Conservation (phyloP, 2,329 filamentous ascomycete species). For the Claviceps cyperi region DNA sequence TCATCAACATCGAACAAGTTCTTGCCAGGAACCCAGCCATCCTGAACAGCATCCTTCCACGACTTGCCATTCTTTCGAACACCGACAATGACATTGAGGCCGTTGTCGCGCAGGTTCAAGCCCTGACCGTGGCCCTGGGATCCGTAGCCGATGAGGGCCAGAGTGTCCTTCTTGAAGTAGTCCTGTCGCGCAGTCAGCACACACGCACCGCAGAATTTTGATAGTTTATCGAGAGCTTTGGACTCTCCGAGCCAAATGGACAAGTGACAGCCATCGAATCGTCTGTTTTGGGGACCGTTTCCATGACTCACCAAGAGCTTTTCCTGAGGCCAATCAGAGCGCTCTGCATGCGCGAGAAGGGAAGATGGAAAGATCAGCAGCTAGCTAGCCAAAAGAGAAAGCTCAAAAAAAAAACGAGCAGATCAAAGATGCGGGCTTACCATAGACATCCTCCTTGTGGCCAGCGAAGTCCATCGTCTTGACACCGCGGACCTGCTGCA, state of each 20-base stretch:
- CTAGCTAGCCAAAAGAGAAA: constrained; percentile 4
- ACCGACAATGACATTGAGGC: constrained; percentile 96
- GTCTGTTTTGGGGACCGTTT: background rate
- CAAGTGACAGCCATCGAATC: background rate
- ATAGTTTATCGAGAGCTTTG: background rate
- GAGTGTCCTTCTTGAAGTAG: constrained; percentile 99
- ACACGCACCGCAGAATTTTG: background rate
- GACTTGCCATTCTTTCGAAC: constrained; percentile 97
- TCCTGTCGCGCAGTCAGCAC: constrained; percentile 39
- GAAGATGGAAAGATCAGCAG: constrained; percentile 5
- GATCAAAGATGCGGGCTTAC: constrained; percentile 31
- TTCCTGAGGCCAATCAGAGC: constrained; percentile 95
- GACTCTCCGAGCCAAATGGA: background rate
- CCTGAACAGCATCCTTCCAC: constrained; percentile 93
- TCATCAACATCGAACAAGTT: constrained; percentile 98
- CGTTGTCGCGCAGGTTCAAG: constrained; percentile 99
- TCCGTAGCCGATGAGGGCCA: constrained; percentile 95
- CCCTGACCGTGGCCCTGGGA: constrained; percentile 98
- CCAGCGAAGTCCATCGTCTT: constrained; percentile 99
- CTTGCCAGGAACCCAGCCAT: constrained; percentile 96
- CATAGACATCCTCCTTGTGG: constrained; percentile 85
- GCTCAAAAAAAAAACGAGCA: background rate
- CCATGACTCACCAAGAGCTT: constrained; percentile 72
- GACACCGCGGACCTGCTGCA: constrained; percentile 72
- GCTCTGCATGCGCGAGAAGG: constrained; percentile 44